Conservation (phyloP, 805 yeast genomes). For the Yarrowia hollandica region DNA sequence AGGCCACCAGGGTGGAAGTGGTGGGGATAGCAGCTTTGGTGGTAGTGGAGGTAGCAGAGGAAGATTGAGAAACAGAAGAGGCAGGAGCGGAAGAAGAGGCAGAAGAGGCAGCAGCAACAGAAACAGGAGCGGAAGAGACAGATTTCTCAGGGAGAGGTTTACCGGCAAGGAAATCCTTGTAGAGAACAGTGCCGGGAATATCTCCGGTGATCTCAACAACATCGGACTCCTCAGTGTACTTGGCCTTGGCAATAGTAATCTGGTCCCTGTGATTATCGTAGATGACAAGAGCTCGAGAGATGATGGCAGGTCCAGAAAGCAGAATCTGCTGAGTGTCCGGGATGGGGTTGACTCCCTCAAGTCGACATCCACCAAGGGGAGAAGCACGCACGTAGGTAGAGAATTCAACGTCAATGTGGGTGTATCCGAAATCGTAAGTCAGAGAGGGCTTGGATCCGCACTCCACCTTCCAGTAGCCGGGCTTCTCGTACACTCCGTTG, state of each 20-base stretch:
- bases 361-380: too few relatives aligned
- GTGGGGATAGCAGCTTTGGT: too few relatives aligned
- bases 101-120: slow-evolving; percentile 43
- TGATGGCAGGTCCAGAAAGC: too few relatives aligned
- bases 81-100: slow-evolving; percentile 57
- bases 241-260: slow-evolving; percentile 5
- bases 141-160: too few relatives aligned
- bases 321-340: too few relatives aligned
- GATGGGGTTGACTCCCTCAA: too few relatives aligned
- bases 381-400: slow-evolving; percentile 34
- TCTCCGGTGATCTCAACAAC: slow-evolving; percentile 35
- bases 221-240: slow-evolving; percentile 18
- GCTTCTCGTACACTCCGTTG: slow-evolving; percentile 33
- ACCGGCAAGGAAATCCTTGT: slow-evolving; percentile 47
- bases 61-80: slow-evolving; percentile 55
- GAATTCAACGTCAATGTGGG: slow-evolving; percentile 12
- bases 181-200: slow-evolving; percentile 36
- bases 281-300: too few relatives aligned
- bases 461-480: slow-evolving; percentile 29
- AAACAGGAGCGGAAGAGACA: slow-evolving; percentile 45
- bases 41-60: slow-evolving; percentile 48
- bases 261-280: too few relatives aligned
- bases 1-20: too few relatives aligned
- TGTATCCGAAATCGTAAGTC: too few relatives aligned
- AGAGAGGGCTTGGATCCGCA: too few relatives aligned